A percentile compares a stretch with the other conserved stretches of the same genome.
These are phyloP conservation scores for Phragmites australis DNA, from an alignment of 176 grass and related monocot species.

Conservation along the genomic window DNA sequence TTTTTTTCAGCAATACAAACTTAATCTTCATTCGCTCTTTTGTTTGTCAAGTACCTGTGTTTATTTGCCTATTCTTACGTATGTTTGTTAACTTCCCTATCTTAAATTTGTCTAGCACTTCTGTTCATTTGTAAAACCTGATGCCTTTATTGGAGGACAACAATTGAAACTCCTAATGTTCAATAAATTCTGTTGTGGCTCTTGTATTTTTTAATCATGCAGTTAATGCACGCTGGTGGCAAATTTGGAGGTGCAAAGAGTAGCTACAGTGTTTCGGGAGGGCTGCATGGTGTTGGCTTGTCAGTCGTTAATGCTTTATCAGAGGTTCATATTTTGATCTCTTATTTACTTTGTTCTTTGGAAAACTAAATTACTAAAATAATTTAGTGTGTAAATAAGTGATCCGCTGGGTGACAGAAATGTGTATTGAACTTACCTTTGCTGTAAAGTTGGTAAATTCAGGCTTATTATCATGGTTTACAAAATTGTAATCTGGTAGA, in stretches of 20 bases:
- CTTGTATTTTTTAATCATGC: slow-evolving; percentile 38
- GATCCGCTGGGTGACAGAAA: slow-evolving; percentile 20
- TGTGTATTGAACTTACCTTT: neutral
- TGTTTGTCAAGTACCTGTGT: neutral
- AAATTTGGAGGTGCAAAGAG: slow-evolving; percentile 97
- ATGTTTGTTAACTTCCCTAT: neutral
- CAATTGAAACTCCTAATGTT: slow-evolving; percentile 18
- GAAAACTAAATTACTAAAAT: slow-evolving; percentile 12
- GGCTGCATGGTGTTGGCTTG: slow-evolving; percentile 91
- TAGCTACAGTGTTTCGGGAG: slow-evolving; percentile 92
- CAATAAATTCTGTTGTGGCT: neutral
- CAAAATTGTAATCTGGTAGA: neutral
- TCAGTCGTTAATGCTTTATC: slow-evolving; percentile 99
- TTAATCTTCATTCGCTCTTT: neutral
- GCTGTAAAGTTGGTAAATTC: slow-evolving; percentile 11
- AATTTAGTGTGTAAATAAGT: neutral
- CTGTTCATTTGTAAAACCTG: neutral
- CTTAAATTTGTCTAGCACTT: neutral
- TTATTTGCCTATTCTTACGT: neutral
- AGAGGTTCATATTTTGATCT: slow-evolving; percentile 66
- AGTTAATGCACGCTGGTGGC: slow-evolving; percentile 95
- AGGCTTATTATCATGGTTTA: neutral
- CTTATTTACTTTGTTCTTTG: neutral
- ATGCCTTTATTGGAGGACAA: neutral
- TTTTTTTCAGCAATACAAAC: neutral